Percentiles rank a stretch among this genome's conserved stretches.
These are phyloP conservation scores for Allodekkera sacchari DNA, from an alignment of 805 yeast genomes.

Conservation along the genomic window DNA sequence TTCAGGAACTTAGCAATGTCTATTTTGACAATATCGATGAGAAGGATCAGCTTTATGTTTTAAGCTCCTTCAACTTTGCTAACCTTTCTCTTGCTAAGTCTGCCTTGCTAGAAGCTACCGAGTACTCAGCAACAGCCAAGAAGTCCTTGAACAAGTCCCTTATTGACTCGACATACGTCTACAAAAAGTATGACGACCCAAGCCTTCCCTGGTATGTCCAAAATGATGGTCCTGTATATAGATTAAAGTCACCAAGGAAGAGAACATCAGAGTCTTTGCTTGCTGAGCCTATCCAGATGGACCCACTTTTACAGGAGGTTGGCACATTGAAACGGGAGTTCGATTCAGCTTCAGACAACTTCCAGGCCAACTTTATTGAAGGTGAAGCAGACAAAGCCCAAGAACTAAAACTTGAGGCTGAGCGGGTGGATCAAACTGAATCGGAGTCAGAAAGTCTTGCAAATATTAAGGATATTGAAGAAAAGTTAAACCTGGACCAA, in stretches of 20 bases:
- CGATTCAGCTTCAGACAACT: constrained; percentile 16
- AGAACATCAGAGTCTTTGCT: constrained; percentile 8
- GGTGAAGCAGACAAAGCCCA: neutral
- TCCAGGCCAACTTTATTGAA: constrained; percentile 19
- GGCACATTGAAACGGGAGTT: constrained; percentile 13
- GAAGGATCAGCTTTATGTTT: constrained; percentile 17
- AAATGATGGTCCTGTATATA: constrained; percentile 13
- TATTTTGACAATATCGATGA: constrained; percentile 23
- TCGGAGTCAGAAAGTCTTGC: neutral
- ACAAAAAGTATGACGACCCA: constrained; percentile 14
- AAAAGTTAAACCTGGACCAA: constrained; percentile 1
- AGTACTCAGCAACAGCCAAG: constrained; percentile 15
- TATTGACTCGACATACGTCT: constrained; percentile 3
- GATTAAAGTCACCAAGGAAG: constrained; percentile 11
- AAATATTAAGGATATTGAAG: constrained; percentile 1
- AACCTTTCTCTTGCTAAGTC: constrained; percentile 19
- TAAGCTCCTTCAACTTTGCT: constrained; percentile 19
- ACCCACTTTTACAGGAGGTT: constrained; percentile 13
- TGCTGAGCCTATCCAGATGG: constrained; percentile 7
- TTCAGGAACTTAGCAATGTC: constrained; percentile 23
- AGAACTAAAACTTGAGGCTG: neutral
- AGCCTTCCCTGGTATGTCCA: constrained; percentile 24
- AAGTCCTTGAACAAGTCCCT: constrained; percentile 6
- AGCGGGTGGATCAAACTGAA: neutral
- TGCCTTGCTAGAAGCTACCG: constrained; percentile 20